Evolutionary conservation across 805 yeast species (phyloP).

Genomic region (Cyberlindnera amylophila): DNA sequence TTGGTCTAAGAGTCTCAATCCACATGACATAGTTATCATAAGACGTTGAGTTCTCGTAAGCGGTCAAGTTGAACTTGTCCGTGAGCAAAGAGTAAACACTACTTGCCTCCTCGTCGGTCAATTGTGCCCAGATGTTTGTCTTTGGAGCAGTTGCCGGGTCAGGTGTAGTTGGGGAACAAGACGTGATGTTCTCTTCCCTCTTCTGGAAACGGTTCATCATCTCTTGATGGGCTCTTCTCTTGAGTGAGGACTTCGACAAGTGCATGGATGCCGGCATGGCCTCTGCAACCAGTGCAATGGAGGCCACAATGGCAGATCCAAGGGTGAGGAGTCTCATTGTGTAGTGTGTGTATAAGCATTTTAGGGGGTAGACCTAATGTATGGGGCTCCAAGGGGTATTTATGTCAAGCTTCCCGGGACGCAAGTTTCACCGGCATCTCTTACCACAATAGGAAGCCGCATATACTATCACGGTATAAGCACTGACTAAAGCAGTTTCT

Average conservation of each 20-base stretch:
- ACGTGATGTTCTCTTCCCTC: background rate
- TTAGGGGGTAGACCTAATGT: too few relatives aligned
- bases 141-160: slow-evolving; percentile 16
- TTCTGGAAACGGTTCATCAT: slow-evolving; percentile 6
- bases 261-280: slow-evolving; percentile 12
- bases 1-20: slow-evolving; percentile 26
- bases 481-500: too few relatives aligned
- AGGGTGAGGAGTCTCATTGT: too few relatives aligned
- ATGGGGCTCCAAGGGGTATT: too few relatives aligned
- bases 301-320: too few relatives aligned
- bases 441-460: too few relatives aligned
- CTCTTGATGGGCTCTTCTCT: slow-evolving; percentile 9
- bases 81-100: slow-evolving; percentile 15
- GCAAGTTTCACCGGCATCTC: too few relatives aligned
- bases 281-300: slow-evolving; percentile 2
- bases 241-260: slow-evolving; percentile 7
- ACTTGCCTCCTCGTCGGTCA: slow-evolving; percentile 21
- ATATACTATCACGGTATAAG: too few relatives aligned
- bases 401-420: too few relatives aligned
- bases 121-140: slow-evolving; percentile 23
- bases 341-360: too few relatives aligned
- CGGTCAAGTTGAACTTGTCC: slow-evolving; percentile 19
- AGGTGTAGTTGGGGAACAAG: slow-evolving; percentile 17
- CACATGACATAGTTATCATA: slow-evolving; percentile 25
- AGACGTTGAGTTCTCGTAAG: slow-evolving; percentile 18